phyloP scores from a whole-genome alignment of 2,329 filamentous ascomycete species.

The Calonectria pteridis region DNA sequence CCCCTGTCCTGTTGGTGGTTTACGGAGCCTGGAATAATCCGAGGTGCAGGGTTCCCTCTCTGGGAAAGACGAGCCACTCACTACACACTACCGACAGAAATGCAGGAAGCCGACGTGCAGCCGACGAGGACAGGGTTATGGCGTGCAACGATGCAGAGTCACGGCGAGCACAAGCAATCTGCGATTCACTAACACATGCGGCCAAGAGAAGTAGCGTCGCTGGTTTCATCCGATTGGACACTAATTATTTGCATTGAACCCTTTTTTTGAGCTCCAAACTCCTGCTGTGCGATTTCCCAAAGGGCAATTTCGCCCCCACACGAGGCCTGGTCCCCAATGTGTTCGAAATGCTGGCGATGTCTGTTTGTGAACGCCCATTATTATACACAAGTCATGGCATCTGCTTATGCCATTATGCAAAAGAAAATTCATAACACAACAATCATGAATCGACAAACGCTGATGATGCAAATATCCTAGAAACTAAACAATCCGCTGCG shows the following conservation, averaged over 20 bases:
- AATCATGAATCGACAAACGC: not conserved
- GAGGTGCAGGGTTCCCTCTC: not conserved
- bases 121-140: not conserved
- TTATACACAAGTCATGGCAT: not conserved
- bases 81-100: not conserved
- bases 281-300: not conserved
- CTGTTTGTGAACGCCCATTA: not conserved
- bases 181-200: not conserved
- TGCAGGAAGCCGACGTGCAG: conserved; percentile 15
- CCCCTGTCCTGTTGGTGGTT: not conserved
- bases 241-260: not conserved
- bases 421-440: not conserved
- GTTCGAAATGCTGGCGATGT: not conserved
- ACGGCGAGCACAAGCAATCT: not conserved
- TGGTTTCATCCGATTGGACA: not conserved
- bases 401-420: not conserved
- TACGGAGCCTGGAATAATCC: conserved; percentile 7
- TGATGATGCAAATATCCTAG: conserved; percentile 36
- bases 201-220: not conserved
- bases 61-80: not conserved
- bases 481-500: conserved; percentile 64
- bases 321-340: not conserved
- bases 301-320: not conserved
- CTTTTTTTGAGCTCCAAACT: not conserved
- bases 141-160: not conserved